phyloP scores from a whole-genome alignment of 2,329 filamentous ascomycete genomes.

The Cephalotrichum gorgonifer region DNA sequence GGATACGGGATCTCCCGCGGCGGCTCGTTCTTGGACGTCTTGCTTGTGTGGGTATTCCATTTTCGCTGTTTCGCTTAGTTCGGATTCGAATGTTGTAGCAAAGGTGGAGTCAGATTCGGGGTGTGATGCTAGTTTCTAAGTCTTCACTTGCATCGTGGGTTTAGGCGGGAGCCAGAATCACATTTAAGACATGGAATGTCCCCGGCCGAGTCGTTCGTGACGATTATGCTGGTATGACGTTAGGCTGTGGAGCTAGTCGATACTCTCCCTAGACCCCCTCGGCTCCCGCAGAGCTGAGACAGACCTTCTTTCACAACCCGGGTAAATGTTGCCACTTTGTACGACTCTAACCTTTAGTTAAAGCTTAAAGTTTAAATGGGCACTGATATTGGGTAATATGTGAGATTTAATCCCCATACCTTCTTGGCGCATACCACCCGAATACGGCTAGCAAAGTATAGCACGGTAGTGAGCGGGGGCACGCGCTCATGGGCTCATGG shows the following conservation, averaged over 20 bases:
- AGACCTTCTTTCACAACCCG: no score
- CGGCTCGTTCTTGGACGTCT: background rate
- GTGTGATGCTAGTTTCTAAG: background rate
- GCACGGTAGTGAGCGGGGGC: background rate
- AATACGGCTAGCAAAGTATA: background rate
- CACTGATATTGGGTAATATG: background rate
- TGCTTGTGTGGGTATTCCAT: background rate
- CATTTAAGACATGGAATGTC: background rate
- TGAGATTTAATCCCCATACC: background rate
- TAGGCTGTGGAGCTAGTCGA: background rate
- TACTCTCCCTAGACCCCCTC: background rate
- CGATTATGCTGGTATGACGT: background rate
- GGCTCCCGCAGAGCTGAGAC: background rate
- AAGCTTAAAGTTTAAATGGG: background rate
- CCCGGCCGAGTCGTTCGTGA: background rate
- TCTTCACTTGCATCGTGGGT: no score
- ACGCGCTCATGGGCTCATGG: background rate
- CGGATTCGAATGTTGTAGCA: background rate
- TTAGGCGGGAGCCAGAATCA: no score
- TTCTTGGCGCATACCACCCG: no score
- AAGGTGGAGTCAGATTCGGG: background rate
- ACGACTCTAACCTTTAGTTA: no score
- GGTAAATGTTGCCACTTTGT: no score
- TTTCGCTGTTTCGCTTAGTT: no score
- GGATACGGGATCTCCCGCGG: background rate